A percentile compares a stretch with the other conserved stretches of the same genome.
These are phyloP conservation scores for Diaporthe batatas DNA, from an alignment of 2,329 filamentous ascomycete genomes.

Conservation along the genomic window DNA sequence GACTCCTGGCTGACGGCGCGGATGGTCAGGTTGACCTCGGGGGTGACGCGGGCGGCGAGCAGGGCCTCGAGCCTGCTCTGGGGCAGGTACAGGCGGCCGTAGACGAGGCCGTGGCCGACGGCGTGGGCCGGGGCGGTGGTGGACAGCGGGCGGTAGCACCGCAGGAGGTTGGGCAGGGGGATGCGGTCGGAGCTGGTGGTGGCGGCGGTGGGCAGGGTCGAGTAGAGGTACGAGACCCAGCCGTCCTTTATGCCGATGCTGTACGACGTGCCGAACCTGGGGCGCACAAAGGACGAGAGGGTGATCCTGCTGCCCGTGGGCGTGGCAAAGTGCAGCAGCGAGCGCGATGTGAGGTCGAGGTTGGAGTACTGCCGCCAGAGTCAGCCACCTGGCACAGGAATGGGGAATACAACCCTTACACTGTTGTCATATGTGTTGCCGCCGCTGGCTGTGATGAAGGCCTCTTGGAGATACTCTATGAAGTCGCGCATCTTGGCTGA, in stretches of 20 bases:
- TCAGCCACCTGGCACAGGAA: too few species aligned
- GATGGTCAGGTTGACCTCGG: conserved; percentile 83
- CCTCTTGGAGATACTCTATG: conserved; percentile 41
- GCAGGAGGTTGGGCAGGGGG: conserved; percentile 81
- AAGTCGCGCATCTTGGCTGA: conserved; percentile 39
- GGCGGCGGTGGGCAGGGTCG: conserved; percentile 79
- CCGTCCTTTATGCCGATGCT: conserved; percentile 93
- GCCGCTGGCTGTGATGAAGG: conserved; percentile 42
- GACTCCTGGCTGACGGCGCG: conserved; percentile 81
- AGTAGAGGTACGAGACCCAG: conserved; percentile 97
- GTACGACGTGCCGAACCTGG: conserved; percentile 95
- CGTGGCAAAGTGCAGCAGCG: conserved; percentile 86
- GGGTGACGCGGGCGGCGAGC: conserved; percentile 82
- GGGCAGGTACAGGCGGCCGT: conserved; percentile 85
- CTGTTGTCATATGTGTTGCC: conserved; percentile 42
- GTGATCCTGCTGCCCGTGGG: conserved; percentile 87
- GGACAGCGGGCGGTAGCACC: conserved; percentile 84
- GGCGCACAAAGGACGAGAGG: conserved; percentile 90
- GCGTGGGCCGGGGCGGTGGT: conserved; percentile 47
- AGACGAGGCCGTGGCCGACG: conserved; percentile 67
- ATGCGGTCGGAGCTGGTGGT: conserved; percentile 78
- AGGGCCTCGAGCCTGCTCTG: conserved; percentile 88
- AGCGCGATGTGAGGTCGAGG: conserved; percentile 41
- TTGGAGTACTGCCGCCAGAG: conserved; percentile 60
- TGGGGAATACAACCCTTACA: too few species aligned